Evolutionary conservation across 352 stramenopile species (phyloP).

Genomic region (Phytophthora colocasiae): DNA sequence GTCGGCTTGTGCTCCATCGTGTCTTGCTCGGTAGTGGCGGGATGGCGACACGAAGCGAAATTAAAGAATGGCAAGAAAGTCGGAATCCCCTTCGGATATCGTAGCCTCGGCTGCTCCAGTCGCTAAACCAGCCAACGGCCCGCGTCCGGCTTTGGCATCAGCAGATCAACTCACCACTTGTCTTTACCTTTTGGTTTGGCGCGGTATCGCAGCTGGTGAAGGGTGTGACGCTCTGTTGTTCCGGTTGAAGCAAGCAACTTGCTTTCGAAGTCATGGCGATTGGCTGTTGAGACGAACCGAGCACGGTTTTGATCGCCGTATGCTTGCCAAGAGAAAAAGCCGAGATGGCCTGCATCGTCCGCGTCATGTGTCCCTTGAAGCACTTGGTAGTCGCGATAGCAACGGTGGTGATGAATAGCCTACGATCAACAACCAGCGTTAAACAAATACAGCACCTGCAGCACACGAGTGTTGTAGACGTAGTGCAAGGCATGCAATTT

Average conservation of each 20-base stretch:
- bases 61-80: slow-evolving; percentile 23
- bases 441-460: not conserved
- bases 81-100: not conserved
- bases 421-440: not conserved
- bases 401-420: slow-evolving; percentile 8
- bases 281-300: slow-evolving; percentile 12
- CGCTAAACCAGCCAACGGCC: slow-evolving; percentile 30
- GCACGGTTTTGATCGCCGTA: slow-evolving; percentile 18
- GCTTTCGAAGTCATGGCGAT: slow-evolving; percentile 25
- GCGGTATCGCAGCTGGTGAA: slow-evolving; percentile 6
- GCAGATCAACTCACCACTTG: slow-evolving; percentile 23
- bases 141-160: slow-evolving; percentile 26
- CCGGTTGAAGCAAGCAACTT: slow-evolving; percentile 22
- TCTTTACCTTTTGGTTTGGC: slow-evolving; percentile 32
- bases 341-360: not conserved
- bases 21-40: slow-evolving; percentile 7
- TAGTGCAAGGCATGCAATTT: too few species aligned
- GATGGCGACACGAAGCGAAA: slow-evolving; percentile 11
- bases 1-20: slow-evolving; percentile 45
- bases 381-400: slow-evolving; percentile 26
- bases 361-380: not conserved
- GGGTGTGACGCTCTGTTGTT: slow-evolving; percentile 18
- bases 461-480: too few species aligned
- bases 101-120: slow-evolving; percentile 22
- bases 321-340: slow-evolving; percentile 25